Evolutionary conservation across 75 land plant species (phyloP).

Genomic region (Isoetes taiwanensis): DNA sequence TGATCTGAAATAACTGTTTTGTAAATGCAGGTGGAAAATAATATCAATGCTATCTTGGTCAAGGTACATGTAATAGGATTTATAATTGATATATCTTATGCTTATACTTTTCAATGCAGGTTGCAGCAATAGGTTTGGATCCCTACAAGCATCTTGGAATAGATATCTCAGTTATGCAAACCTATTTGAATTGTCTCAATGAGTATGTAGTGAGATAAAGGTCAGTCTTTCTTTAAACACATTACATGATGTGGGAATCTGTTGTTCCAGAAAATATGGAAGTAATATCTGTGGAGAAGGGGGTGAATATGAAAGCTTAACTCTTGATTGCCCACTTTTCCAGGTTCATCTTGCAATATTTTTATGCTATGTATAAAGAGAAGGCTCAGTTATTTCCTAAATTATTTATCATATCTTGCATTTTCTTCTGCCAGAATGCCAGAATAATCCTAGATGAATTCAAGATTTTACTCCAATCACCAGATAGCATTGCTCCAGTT

Average conservation of each 20-base stretch:
- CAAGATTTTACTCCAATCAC: conserved; percentile 49
- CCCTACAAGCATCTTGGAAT: conserved; percentile 80
- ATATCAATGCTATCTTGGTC: not conserved
- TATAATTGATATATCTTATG: conserved; percentile 1
- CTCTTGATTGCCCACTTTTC: conserved; percentile 88
- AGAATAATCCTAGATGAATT: conserved; percentile 60
- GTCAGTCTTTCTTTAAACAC: too few relatives aligned
- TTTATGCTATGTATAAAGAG: too few relatives aligned
- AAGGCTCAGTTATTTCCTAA: too few relatives aligned
- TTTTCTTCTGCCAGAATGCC: conserved; percentile 36
- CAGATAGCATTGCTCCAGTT: conserved; percentile 77
- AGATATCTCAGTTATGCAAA: conserved; percentile 45
- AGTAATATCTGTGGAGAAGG: conserved; percentile 97
- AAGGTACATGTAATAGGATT: not conserved
- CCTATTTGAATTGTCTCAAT: conserved; percentile 42
- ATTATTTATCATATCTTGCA: not conserved
- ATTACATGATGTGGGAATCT: not conserved
- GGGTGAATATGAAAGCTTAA: conserved; percentile 92
- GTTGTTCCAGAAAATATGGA: conserved; percentile 49
- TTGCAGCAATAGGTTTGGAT: conserved; percentile 84
- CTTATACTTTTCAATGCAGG: conserved; percentile 26
- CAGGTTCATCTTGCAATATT: conserved; percentile 16
- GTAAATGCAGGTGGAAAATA: not conserved
- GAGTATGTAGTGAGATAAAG: conserved; percentile 32
- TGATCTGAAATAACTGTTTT: not conserved